Conservation (phyloP, 129 eudicot genomes). For the Chrysanthemum seticuspe region DNA sequence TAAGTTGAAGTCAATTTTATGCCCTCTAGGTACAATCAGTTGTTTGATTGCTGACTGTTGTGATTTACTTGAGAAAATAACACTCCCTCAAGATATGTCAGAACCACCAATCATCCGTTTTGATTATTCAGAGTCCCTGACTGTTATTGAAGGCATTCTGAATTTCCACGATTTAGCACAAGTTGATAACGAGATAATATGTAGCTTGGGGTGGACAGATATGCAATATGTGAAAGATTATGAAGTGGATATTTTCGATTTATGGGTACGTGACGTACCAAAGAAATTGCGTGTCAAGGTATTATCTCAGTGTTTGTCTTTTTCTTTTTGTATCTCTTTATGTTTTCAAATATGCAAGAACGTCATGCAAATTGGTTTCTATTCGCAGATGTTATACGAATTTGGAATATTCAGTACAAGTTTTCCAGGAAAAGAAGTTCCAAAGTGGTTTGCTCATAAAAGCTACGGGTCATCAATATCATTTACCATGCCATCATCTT, state of each 20-base stretch:
- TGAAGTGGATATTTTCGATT: too few species aligned
- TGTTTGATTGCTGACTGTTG: background rate
- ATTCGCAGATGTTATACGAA: background rate
- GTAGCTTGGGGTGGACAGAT: constrained; percentile 12
- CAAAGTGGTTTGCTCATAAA: too few species aligned
- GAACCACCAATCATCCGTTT: background rate
- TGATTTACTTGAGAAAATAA: background rate
- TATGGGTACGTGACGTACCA: too few species aligned
- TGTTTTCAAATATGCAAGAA: background rate
- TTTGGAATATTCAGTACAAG: background rate
- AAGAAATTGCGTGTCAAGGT: background rate
- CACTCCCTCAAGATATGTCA: background rate
- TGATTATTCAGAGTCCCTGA: background rate
- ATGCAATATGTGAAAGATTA: too few species aligned
- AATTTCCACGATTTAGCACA: background rate
- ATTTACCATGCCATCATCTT: too few species aligned
- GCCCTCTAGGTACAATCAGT: background rate
- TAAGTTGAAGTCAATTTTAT: background rate
- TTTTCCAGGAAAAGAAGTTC: background rate
- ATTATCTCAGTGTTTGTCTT: background rate
- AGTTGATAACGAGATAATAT: constrained; percentile 5
- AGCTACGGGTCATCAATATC: too few species aligned
- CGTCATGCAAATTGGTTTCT: background rate
- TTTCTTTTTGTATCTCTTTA: background rate
- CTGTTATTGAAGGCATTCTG: background rate